phyloP scores from a whole-genome alignment of 139 green algal genomes.

The Volvox reticuliferus region DNA sequence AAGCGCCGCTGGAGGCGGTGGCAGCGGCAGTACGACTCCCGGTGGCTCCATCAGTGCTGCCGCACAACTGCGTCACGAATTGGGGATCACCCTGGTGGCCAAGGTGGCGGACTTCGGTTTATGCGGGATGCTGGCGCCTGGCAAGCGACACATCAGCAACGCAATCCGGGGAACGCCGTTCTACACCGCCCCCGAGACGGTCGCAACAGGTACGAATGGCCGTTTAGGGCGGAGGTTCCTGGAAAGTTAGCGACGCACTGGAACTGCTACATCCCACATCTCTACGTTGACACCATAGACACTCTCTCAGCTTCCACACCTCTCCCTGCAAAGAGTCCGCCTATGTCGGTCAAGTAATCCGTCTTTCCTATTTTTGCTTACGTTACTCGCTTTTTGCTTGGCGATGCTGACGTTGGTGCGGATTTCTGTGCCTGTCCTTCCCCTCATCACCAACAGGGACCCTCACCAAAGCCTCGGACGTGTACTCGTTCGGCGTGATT shows the following conservation, averaged over 20 bases:
- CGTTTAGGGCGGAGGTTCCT: no score
- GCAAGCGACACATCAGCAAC: constrained; percentile 60
- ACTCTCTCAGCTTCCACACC: no score
- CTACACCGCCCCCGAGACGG: constrained; percentile 50
- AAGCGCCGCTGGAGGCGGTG: not conserved
- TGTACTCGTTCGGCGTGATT: constrained; percentile 39
- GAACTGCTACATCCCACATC: no score
- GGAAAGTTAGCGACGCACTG: no score
- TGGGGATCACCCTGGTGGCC: constrained; percentile 19
- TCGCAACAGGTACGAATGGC: constrained; percentile 8
- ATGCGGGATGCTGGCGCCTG: constrained; percentile 49
- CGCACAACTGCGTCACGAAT: constrained; percentile 1
- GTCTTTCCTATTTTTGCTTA: no score
- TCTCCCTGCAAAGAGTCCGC: no score
- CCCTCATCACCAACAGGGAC: not conserved
- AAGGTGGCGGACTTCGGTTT: constrained; percentile 61
- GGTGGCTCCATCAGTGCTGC: not conserved
- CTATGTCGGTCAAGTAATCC: no score
- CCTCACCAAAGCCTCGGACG: constrained; percentile 43
- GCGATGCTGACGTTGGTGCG: no score
- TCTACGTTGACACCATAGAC: no score
- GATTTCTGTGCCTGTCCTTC: no score
- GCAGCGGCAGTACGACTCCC: not conserved
- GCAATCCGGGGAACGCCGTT: constrained; percentile 40
- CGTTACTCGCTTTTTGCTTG: no score